Evolutionary conservation across 2,329 filamentous ascomycete species (phyloP), one percentile per base, ranked within the genome.

Genomic region (Monilinia fructigena): DNA sequence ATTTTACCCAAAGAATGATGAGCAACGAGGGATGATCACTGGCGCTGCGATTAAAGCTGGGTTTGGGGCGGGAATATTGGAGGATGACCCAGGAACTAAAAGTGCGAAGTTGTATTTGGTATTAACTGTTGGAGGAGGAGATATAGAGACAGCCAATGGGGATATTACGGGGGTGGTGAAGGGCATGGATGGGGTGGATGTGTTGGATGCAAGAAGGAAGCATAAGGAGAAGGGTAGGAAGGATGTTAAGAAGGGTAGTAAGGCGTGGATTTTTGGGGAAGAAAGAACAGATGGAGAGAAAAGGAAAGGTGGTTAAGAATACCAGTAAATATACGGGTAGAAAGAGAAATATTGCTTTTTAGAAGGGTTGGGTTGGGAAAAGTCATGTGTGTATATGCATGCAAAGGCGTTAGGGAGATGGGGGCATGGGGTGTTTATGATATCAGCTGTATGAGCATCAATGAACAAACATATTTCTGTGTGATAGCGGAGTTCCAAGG

Each of bases 21-120:
- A 86, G 69, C 95, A 99, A 80, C 86, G 93, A 75, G 87, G 85
- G 75, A 97, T 99, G 93, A 96, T 99, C 72, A 92, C 89, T 62
- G 85, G 86, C 67, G 95, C 95, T 0, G 95, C 95, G 0, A 90
- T 98, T 68, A 93, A 91, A 75, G 95, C 95, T 1, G 95, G 95
- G 0, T 99, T 99, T 74, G 94, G 95, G 58, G 95, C 95, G 0
- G 95, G 95, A 80, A 85, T 99, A 45, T 81, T 99, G 58, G 94
- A 98, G 78, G 95, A 99, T 78, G 94, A 98, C 77, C 91, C 91
- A 0, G 94, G 93, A 54, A 99, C 95, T 48, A 99, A 99, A 83
- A 97, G 93, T 76, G 87, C 89, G 72, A 99, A 99, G 82, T 82
- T 96, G n/a, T 99, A 99, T 77, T 83, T 99, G 2, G 94, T 99